Evolutionary conservation across 2,329 filamentous ascomycete genomes (phyloP), one percentile per base, ranked within the genome.

Genomic region (Dactylonectria estremocensis): DNA sequence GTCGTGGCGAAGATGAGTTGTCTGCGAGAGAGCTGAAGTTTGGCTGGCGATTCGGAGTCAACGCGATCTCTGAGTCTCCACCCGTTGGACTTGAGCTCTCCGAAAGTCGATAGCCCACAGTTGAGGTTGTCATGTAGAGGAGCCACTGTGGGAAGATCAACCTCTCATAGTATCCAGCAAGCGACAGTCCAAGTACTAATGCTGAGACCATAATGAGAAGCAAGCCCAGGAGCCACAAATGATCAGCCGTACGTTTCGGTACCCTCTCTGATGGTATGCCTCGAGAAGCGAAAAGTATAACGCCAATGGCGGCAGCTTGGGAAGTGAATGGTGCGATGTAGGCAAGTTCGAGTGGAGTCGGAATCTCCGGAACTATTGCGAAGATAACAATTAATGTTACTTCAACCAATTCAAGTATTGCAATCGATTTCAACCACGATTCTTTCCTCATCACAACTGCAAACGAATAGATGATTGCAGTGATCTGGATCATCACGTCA

Each of bases 131-230:
- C 33, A 64, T 53, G 18, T 64, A 57, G 35, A 64, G 61, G 35
- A 64, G 22, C 61, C 33, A 64, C 24, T 64, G 33, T 40, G 3
- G 53, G 61, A 64, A 52, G 5, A 53, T 64, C 7, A 50, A 50
- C 22, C 45, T 24, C 20, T 50, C 24, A 31, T 57, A 64, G 53
- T 58, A 58, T 24, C 61, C 45, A 64, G 61, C 18, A 64, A 64
- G 61, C 45, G 46, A 64, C n/a, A n/a, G n/a, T n/a, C n/a, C n/a
- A n/a, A n/a, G n/a, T n/a, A n/a, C n/a, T n/a, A n/a, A n/a, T n/a
- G 22, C 53, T 33, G 22, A 57, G 31, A 64, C 24, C 16, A 52
- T 22, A 4, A 57, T 43, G 13, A 58, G 61, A 45, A 64, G 53
- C 20, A 64, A 28, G 33, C 4, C 45, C n/a, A 58, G 61, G n/a